phyloP scores from a whole-genome alignment of 208 protist genomes.

The Leishmania martiniquensis region DNA sequence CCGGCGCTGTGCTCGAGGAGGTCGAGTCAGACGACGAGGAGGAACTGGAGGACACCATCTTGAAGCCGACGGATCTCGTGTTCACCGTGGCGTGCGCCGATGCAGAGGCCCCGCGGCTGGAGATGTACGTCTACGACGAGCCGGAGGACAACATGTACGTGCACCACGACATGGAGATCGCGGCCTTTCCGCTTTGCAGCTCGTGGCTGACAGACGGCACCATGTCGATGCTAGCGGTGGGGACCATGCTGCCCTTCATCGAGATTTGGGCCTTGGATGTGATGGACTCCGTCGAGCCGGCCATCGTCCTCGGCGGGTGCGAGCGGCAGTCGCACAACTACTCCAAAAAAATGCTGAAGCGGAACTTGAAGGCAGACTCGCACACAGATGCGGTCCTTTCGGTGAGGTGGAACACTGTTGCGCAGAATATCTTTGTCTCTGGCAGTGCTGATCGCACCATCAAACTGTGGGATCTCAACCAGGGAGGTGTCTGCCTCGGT shows the following conservation, averaged over 20 bases:
- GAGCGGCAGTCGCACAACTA: slow-evolving; percentile 77
- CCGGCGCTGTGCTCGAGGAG: slow-evolving; percentile 72
- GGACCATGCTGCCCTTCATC: slow-evolving; percentile 97
- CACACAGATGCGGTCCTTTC: slow-evolving; percentile 96
- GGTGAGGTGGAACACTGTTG: slow-evolving; percentile 93
- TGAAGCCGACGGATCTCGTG: slow-evolving; percentile 93
- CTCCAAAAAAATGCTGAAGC: slow-evolving; percentile 59
- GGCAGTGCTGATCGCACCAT: slow-evolving; percentile 96
- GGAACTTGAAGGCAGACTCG: slow-evolving; percentile 62
- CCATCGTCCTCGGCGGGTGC: slow-evolving; percentile 89
- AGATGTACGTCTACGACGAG: slow-evolving; percentile 97
- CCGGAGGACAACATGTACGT: slow-evolving; percentile 95
- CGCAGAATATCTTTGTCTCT: slow-evolving; percentile 93
- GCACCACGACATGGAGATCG: slow-evolving; percentile 97
- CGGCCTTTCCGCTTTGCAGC: slow-evolving; percentile 94
- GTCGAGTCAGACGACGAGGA: slow-evolving; percentile 89
- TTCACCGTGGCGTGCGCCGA: slow-evolving; percentile 73
- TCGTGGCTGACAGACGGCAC: slow-evolving; percentile 93
- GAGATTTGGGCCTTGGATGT: slow-evolving; percentile 98
- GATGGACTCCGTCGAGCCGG: slow-evolving; percentile 95
- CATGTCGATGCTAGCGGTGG: slow-evolving; percentile 95
- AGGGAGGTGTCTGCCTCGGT: slow-evolving; percentile 72
- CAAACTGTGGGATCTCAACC: slow-evolving; percentile 96
- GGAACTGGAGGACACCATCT: slow-evolving; percentile 88
- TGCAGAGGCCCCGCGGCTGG: slow-evolving; percentile 78